A percentile compares a stretch with the other conserved stretches of the same genome.
These are phyloP conservation scores for Pholiota microspora DNA, from an alignment of 768 basidiomycete species.

Conservation along the genomic window DNA sequence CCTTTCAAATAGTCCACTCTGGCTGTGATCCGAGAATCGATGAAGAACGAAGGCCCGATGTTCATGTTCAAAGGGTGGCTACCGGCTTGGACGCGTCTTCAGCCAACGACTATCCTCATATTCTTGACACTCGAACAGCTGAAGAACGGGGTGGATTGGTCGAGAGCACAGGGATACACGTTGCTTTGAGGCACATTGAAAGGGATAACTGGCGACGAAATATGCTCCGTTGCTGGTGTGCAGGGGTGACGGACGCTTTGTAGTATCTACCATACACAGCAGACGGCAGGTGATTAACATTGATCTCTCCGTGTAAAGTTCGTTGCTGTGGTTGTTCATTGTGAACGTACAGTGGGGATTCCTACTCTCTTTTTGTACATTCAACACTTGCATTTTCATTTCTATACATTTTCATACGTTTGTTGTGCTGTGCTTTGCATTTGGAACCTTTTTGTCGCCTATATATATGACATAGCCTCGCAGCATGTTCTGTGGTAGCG, in stretches of 20 bases:
- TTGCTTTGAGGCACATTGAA: slow-evolving; percentile 16
- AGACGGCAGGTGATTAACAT: background rate
- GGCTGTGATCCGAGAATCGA: slow-evolving; percentile 62
- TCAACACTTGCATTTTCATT: too few relatives aligned
- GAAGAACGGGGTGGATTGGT: slow-evolving; percentile 68
- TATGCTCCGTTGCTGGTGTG: background rate
- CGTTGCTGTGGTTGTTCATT: background rate
- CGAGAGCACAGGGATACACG: slow-evolving; percentile 41
- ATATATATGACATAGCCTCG: too few relatives aligned
- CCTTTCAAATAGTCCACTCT: slow-evolving; percentile 57
- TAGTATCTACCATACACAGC: background rate
- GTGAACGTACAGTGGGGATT: too few relatives aligned
- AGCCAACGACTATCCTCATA: slow-evolving; percentile 86
- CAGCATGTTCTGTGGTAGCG: too few relatives aligned
- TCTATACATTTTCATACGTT: too few relatives aligned
- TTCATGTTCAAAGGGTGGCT: slow-evolving; percentile 96
- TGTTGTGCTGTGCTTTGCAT: too few relatives aligned
- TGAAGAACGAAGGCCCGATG: slow-evolving; percentile 75
- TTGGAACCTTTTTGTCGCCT: too few relatives aligned
- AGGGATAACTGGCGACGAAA: background rate
- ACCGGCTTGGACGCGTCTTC: slow-evolving; percentile 82
- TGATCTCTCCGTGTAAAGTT: background rate
- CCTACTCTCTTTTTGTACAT: too few relatives aligned
- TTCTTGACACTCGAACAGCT: slow-evolving; percentile 84
- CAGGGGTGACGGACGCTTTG: background rate